Base-by-base conservation (phyloP, 768 basidiomycete genomes). In the Stropharia rugosoannulata region DNA sequence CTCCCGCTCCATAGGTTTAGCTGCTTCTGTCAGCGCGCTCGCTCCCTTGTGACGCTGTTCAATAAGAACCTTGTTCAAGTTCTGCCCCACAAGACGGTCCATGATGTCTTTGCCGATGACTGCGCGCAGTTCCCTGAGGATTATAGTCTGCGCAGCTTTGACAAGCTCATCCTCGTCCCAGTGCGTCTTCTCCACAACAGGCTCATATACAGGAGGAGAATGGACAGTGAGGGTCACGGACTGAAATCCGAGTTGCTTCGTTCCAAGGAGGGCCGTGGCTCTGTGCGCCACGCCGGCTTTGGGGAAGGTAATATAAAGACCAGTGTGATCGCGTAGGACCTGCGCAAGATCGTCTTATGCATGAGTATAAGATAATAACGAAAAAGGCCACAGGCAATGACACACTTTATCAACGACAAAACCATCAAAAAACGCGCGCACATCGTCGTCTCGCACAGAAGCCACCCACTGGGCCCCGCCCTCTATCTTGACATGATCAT, bases 291-390 rank as follows among this genome's bases (percentile, higher is more conserved):
- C 68, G 52, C 82, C 82, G 2, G 75, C 66, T 4, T 83, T 81
- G 16, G 73, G 65, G 67, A 97, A 98, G 3, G 93, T 89, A 59
- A 95, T 80, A 65, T 94, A 95, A 78, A 91, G 88, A 9, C 86
- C 89, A 1, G 73, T 70, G 49, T 81, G 79, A 66, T 90, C 89
- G 58, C 83, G 81, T 1, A 93, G 73, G 25, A 95, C 78, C 89
- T 92, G 54, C 35, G 52, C 5, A 40, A 35, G 51, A 54, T n/a
- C 6, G 12, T 32, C 5, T 22, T 19, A 11, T 15, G n/a, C 16
- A 29, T 36, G 38, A 54, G 43, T 27, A 41, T 6, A 46, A 39
- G 55, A 53, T 35, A 50, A 39, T 15, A 11, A 0, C 37, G 37
- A 25, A 32, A 32, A 32, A 32, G 9, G 8, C 15, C 46, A 52